These are phyloP conservation scores for Pyrenopolyporus hunteri DNA, from an alignment of 495 filamentous ascomycete species.

Conservation along the genomic window DNA sequence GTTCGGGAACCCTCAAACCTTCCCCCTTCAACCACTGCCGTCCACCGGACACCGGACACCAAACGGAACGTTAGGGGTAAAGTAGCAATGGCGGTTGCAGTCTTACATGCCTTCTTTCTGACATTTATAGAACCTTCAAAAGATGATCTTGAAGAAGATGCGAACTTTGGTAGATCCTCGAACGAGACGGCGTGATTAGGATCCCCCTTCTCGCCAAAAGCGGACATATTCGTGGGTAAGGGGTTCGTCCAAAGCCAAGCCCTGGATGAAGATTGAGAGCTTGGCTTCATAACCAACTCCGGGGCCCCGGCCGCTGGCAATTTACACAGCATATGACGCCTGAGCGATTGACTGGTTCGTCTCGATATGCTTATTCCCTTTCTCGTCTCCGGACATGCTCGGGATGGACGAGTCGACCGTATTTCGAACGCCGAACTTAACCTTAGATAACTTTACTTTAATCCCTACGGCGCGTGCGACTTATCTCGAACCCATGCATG, in stretches of 20 bases:
- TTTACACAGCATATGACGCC: not conserved
- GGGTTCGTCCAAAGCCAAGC: constrained; percentile 20
- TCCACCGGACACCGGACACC: not conserved
- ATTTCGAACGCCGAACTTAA: constrained; percentile 7
- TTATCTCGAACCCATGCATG: not conserved
- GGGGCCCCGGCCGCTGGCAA: not conserved
- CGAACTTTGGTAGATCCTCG: constrained; percentile 1
- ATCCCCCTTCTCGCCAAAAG: not conserved
- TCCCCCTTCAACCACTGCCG: constrained; percentile 15
- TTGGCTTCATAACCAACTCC: constrained; percentile 6
- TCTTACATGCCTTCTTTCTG: not conserved
- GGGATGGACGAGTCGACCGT: not conserved
- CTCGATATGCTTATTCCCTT: constrained; percentile 8
- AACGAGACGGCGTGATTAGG: not conserved
- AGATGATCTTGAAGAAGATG: constrained; percentile 7
- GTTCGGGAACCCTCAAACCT: constrained; percentile 10
- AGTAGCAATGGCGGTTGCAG: not conserved
- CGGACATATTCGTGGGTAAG: constrained; percentile 25
- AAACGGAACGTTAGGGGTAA: constrained; percentile 29
- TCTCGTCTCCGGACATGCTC: not conserved
- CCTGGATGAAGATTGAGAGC: constrained; percentile 3
- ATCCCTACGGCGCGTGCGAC: too few relatives aligned
- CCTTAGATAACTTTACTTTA: constrained; percentile 26
- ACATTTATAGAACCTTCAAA: not conserved
- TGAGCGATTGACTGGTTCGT: not conserved